Evolutionary conservation across 164 flowering plant species (phyloP).

Genomic region (Vitis labrusca): DNA sequence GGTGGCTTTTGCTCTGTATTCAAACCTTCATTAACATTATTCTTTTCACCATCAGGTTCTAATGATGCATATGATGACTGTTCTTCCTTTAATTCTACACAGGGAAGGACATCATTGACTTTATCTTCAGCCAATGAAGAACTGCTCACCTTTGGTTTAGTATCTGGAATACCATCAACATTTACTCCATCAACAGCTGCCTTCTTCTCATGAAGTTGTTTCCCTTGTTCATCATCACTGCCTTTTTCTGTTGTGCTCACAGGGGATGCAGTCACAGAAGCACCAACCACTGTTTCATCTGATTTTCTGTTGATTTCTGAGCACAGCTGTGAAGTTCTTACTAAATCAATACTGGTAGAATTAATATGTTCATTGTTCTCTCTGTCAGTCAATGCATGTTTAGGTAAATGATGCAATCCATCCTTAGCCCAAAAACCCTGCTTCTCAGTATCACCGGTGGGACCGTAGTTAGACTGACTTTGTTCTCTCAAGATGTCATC

Average conservation of each 20-base stretch:
- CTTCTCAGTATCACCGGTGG: conserved; percentile 30
- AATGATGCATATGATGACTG: conserved; percentile 11
- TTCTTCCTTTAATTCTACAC: conserved; percentile 19
- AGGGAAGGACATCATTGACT: neutral
- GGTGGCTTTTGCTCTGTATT: conserved; percentile 9
- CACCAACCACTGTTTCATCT: conserved; percentile 9
- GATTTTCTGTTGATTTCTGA: conserved; percentile 23
- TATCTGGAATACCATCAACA: conserved; percentile 9
- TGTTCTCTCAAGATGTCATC: conserved; percentile 21
- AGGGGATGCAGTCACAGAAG: neutral
- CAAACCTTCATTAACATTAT: neutral
- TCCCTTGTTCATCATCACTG: conserved; percentile 12
- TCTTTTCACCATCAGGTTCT: conserved; percentile 10
- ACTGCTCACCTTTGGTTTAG: conserved; percentile 5
- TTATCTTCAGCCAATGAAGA: conserved; percentile 16
- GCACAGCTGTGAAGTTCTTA: conserved; percentile 19
- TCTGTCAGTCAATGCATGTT: neutral
- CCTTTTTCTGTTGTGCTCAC: conserved; percentile 10
- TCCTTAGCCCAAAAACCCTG: conserved; percentile 22
- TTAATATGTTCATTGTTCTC: conserved; percentile 22
- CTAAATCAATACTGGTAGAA: conserved; percentile 28
- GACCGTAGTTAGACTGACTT: conserved; percentile 20
- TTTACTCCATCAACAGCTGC: conserved; percentile 9
- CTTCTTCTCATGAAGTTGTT: conserved; percentile 20
- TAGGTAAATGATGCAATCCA: conserved; percentile 1